Conservation (phyloP, 2,329 filamentous ascomycete genomes). For the Cladosporium velox region DNA sequence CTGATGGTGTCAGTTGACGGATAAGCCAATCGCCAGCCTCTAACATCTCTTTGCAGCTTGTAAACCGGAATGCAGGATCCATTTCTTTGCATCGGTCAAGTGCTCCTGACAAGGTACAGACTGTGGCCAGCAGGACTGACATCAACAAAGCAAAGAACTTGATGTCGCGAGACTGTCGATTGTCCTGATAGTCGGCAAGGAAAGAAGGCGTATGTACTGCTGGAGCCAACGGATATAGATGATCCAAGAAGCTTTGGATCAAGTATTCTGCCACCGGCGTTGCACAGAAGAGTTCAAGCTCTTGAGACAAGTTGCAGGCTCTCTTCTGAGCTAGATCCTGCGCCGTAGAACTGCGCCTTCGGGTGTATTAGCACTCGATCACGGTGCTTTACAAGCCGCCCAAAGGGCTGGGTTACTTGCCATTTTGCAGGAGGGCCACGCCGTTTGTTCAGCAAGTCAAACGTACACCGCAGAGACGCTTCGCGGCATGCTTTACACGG, state of each 20-base stretch:
- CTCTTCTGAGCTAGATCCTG: not conserved
- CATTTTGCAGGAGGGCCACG: slow-evolving; percentile 4
- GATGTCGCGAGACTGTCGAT: not conserved
- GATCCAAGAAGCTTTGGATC: not conserved
- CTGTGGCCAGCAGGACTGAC: not conserved
- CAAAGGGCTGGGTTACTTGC: not conserved
- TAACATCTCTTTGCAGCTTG: slow-evolving; percentile 1
- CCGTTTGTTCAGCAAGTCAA: not conserved
- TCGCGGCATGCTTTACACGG: slow-evolving; percentile 2
- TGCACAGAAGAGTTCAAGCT: slow-evolving; percentile 1
- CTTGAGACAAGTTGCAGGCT: not conserved
- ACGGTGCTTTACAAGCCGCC: not conserved
- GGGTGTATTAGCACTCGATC: not conserved
- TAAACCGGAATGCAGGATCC: not conserved
- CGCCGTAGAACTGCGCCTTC: not conserved
- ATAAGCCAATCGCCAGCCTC: slow-evolving; percentile 1
- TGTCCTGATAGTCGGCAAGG: not conserved
- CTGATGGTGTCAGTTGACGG: not conserved
- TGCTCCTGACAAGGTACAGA: not conserved
- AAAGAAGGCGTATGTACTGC: not conserved
- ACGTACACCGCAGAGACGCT: not conserved
- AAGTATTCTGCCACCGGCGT: not conserved
- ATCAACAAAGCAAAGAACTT: slow-evolving; percentile 3
- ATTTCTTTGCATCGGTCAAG: not conserved
- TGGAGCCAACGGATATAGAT: slow-evolving; percentile 2